A percentile compares a stretch with the other conserved stretches of the same genome.
phyloP scores from a whole-genome alignment of 345 rosid species.

The Ricinus communis region DNA sequence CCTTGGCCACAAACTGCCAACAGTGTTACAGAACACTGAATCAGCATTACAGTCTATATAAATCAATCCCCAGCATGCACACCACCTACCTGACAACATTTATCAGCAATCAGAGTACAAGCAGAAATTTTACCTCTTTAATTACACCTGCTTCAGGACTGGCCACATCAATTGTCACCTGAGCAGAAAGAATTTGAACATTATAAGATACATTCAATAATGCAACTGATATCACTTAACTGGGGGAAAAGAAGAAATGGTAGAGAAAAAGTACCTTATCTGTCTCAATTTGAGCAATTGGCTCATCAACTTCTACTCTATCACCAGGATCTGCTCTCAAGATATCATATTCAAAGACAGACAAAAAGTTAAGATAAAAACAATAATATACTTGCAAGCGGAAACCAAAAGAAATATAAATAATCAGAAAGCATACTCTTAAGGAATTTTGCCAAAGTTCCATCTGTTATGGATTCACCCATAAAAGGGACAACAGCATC shows the following conservation, averaged over 20 bases:
- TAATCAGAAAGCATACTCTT: conserved; percentile 53
- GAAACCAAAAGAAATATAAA: background rate
- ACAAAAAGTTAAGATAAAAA: background rate
- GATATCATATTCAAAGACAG: conserved; percentile 12
- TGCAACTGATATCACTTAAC: background rate
- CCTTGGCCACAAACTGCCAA: conserved; percentile 79
- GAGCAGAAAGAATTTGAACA: background rate
- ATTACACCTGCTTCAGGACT: conserved; percentile 88
- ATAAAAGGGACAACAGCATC: conserved; percentile 82
- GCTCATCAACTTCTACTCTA: conserved; percentile 77
- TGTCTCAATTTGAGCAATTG: conserved; percentile 96
- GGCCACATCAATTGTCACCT: conserved; percentile 84
- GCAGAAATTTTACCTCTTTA: conserved; percentile 50
- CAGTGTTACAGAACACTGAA: conserved; percentile 1
- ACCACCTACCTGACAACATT: background rate
- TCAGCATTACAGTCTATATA: background rate
- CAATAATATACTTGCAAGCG: background rate
- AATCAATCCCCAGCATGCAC: background rate
- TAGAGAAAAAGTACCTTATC: conserved; percentile 59
- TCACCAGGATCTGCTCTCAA: conserved; percentile 84
- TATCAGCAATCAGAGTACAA: background rate
- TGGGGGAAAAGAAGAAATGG: background rate
- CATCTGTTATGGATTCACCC: conserved; percentile 91
- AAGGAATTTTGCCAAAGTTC: conserved; percentile 66
- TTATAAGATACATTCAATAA: background rate